Percentiles rank a stretch among this genome's conserved stretches.
These are phyloP conservation scores for Eragrostis tef DNA, from an alignment of 202 grass and related monocot species.

Conservation along the genomic window DNA sequence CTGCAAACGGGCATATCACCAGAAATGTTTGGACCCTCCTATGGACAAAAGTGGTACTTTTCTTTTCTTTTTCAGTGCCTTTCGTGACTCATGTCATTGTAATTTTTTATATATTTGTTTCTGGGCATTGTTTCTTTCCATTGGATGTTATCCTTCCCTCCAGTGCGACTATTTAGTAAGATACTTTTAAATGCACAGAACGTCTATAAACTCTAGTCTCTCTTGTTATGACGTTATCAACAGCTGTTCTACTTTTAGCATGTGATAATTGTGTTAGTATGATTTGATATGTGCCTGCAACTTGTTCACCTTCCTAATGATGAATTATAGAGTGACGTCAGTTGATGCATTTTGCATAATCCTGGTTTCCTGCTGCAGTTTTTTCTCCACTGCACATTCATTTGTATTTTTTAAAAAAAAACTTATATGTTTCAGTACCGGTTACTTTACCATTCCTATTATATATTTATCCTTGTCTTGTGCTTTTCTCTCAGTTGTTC, in stretches of 20 bases:
- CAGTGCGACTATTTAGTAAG: too few relatives aligned
- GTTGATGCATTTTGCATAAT: background rate
- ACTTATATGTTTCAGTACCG: slow-evolving; percentile 6
- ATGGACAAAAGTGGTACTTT: slow-evolving; percentile 60
- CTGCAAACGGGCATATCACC: slow-evolving; percentile 78
- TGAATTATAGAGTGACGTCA: slow-evolving; percentile 16
- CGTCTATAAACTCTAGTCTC: background rate
- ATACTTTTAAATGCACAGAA: background rate
- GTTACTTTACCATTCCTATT: slow-evolving; percentile 27
- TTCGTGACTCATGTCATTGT: slow-evolving; percentile 5
- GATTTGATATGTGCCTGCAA: background rate
- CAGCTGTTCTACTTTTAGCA: background rate
- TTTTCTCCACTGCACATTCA: background rate
- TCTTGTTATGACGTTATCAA: slow-evolving; percentile 14
- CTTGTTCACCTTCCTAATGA: background rate
- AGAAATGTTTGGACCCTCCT: slow-evolving; percentile 71
- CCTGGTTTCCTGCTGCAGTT: slow-evolving; percentile 8
- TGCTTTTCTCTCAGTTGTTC: slow-evolving; percentile 54
- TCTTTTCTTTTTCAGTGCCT: slow-evolving; percentile 32
- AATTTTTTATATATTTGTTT: background rate
- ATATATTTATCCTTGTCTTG: slow-evolving; percentile 45
- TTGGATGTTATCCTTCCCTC: background rate
- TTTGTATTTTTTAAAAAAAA: too few relatives aligned
- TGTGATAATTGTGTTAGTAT: slow-evolving; percentile 1
- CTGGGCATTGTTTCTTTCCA: background rate